These are phyloP conservation scores for Neurospora sp. DNA, from an alignment of 495 filamentous ascomycete species.

Conservation along the genomic window DNA sequence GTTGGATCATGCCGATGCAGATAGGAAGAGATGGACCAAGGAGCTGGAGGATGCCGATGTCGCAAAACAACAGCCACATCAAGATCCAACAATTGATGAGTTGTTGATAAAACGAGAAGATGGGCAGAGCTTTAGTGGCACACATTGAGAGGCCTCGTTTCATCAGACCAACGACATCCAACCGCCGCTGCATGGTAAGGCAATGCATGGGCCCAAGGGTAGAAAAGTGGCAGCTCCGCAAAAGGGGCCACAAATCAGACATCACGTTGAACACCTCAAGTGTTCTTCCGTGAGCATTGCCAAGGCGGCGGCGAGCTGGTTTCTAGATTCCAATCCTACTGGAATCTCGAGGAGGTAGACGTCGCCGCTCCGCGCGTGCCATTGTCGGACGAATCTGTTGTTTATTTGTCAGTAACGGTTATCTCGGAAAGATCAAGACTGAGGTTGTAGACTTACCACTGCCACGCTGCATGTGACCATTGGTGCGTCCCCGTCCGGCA, in stretches of 20 bases:
- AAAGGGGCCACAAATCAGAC: background rate
- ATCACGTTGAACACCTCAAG: background rate
- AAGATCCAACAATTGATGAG: background rate
- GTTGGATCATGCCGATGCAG: background rate
- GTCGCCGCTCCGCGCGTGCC: constrained; percentile 15
- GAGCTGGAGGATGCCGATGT: background rate
- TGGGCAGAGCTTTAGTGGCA: background rate
- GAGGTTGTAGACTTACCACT: constrained; percentile 45
- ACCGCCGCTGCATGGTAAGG: background rate
- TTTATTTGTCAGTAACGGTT: background rate
- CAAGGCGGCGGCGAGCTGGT: background rate
- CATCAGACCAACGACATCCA: background rate
- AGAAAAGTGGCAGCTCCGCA: background rate
- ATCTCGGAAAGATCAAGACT: background rate
- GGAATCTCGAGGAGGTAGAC: constrained; percentile 18
- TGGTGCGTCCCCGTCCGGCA: constrained; percentile 51
- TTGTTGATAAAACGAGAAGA: background rate
- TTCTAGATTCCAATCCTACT: constrained; percentile 10
- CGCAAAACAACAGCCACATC: background rate
- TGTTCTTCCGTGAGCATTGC: background rate
- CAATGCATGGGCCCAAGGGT: background rate
- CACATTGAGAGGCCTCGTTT: background rate
- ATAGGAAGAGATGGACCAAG: background rate
- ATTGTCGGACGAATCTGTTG: constrained; percentile 26
- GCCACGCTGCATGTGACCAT: constrained; percentile 70